phyloP scores from a whole-genome alignment of 2,329 filamentous ascomycete species.

The Exutisphaerella laricina region DNA sequence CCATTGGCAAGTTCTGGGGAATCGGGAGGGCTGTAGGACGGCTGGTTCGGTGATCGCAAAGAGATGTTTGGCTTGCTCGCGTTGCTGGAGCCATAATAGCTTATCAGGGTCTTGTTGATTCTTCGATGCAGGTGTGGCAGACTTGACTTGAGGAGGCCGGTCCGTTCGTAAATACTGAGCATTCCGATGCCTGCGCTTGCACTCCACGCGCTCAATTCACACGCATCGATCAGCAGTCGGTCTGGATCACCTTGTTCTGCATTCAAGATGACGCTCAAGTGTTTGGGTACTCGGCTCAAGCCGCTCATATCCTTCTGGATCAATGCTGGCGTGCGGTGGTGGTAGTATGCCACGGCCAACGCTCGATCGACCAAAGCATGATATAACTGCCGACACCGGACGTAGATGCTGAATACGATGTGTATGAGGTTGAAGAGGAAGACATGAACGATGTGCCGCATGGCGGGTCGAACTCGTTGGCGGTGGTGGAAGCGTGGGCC shows the following conservation, averaged over 20 bases:
- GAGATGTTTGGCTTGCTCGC: conserved; percentile 63
- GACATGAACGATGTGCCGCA: conserved; percentile 48
- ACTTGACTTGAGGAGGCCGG: conserved; percentile 81
- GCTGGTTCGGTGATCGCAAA: conserved; percentile 65
- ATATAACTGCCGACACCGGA: conserved; percentile 73
- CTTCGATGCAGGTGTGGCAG: conserved; percentile 77
- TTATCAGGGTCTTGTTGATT: conserved; percentile 71
- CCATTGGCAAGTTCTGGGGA: conserved; percentile 21
- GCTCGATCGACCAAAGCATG: conserved; percentile 71
- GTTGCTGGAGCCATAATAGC: conserved; percentile 70
- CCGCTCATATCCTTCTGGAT: conserved; percentile 80
- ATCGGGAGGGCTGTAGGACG: conserved; percentile 48
- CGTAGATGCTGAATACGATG: conserved; percentile 79
- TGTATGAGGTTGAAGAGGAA: conserved; percentile 67
- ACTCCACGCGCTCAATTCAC: conserved; percentile 90
- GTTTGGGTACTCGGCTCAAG: conserved; percentile 69
- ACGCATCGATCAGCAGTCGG: conserved; percentile 80
- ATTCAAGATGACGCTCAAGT: conserved; percentile 81
- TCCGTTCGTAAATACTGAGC: conserved; percentile 87
- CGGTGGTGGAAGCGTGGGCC: conserved; percentile 22
- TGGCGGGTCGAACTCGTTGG: conserved; percentile 26
- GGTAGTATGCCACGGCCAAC: conserved; percentile 81
- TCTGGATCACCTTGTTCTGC: conserved; percentile 61
- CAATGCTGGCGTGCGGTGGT: conserved; percentile 89
- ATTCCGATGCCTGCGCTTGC: conserved; percentile 80